phyloP scores from a whole-genome alignment of 139 green algal genomes.

The Diplosphaera chodatii region DNA sequence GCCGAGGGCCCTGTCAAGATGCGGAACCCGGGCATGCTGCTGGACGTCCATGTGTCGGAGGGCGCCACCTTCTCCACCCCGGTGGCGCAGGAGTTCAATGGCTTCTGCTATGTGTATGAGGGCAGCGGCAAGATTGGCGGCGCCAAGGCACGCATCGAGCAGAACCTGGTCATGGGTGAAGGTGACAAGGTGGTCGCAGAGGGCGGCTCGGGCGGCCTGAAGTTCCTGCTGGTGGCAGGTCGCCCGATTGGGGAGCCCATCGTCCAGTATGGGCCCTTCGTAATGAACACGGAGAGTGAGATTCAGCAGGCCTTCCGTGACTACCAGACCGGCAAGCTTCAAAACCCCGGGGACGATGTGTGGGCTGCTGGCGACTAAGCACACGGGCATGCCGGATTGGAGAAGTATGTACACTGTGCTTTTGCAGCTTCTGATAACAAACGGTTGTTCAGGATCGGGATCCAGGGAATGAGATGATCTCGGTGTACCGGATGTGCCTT shows the following conservation, averaged over 20 bases:
- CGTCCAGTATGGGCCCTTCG: slow-evolving; percentile 62
- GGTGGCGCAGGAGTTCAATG: slow-evolving; percentile 48
- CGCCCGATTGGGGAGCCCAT: slow-evolving; percentile 82
- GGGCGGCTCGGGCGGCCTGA: slow-evolving; percentile 26
- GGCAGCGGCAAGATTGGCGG: slow-evolving; percentile 56
- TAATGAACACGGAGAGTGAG: slow-evolving; percentile 82
- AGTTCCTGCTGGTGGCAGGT: slow-evolving; percentile 76
- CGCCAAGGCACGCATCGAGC: slow-evolving; percentile 33
- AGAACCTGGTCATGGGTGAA: slow-evolving; percentile 19
- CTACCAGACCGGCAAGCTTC: slow-evolving; percentile 48
- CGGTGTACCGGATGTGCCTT: too few species aligned
- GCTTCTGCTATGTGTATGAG: slow-evolving; percentile 75
- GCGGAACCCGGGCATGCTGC: slow-evolving; percentile 74
- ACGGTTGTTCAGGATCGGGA: too few species aligned
- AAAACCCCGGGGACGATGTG: slow-evolving; percentile 66
- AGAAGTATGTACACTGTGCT: too few species aligned
- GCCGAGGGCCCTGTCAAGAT: slow-evolving; percentile 29
- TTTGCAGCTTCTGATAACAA: too few species aligned
- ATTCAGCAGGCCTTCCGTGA: background rate
- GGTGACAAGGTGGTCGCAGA: slow-evolving; percentile 1
- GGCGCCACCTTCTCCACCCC: slow-evolving; percentile 40
- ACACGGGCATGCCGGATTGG: too few species aligned
- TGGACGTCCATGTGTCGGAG: slow-evolving; percentile 63
- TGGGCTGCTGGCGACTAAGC: slow-evolving; percentile 38
- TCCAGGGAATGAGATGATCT: too few species aligned